Evolutionary conservation across 1,139 yeast genomes (phyloP).

Genomic region (Lodderomyces oxycetoniae): DNA sequence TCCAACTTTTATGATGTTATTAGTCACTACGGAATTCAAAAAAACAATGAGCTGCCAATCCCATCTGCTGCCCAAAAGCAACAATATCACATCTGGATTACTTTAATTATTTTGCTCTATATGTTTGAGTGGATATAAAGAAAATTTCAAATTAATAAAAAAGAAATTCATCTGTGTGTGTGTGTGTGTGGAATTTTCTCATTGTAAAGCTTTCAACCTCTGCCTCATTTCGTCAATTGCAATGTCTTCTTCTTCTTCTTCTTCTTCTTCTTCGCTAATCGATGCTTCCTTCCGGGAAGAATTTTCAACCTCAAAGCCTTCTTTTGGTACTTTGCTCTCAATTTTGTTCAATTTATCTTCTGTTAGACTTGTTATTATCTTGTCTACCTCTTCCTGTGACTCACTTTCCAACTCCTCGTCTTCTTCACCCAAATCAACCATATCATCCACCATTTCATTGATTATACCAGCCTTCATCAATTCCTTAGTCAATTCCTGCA

Average conservation of each 20-base stretch:
- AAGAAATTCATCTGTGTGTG: too few relatives aligned
- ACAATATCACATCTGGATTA: too few relatives aligned
- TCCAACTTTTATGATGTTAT: too few relatives aligned
- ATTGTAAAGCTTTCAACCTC: conserved; percentile 79
- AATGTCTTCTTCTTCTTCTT: conserved; percentile 69
- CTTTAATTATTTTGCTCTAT: too few relatives aligned
- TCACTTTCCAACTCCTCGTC: conserved; percentile 63
- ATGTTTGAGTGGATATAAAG: too few relatives aligned
- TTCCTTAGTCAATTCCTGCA: conserved; percentile 84
- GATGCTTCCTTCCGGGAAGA: conserved; percentile 18
- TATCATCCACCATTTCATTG: conserved; percentile 93
- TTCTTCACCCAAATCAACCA: conserved; percentile 64
- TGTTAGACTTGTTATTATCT: conserved; percentile 42
- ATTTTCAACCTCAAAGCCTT: conserved; percentile 16
- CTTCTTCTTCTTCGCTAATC: conserved; percentile 43
- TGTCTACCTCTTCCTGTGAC: conserved; percentile 64
- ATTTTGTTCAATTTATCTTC: conserved; percentile 41
- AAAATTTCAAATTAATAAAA: too few relatives aligned
- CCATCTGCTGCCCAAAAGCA: too few relatives aligned
- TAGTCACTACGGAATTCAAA: too few relatives aligned
- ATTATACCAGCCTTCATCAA: conserved; percentile 88
- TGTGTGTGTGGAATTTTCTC: too few relatives aligned
- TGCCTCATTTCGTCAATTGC: conserved; percentile 85
- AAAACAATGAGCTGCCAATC: too few relatives aligned
- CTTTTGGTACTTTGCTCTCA: conserved; percentile 41